These are phyloP conservation scores for Endocalyx cinctus DNA, from an alignment of 2,329 filamentous ascomycete genomes.

Conservation along the genomic window DNA sequence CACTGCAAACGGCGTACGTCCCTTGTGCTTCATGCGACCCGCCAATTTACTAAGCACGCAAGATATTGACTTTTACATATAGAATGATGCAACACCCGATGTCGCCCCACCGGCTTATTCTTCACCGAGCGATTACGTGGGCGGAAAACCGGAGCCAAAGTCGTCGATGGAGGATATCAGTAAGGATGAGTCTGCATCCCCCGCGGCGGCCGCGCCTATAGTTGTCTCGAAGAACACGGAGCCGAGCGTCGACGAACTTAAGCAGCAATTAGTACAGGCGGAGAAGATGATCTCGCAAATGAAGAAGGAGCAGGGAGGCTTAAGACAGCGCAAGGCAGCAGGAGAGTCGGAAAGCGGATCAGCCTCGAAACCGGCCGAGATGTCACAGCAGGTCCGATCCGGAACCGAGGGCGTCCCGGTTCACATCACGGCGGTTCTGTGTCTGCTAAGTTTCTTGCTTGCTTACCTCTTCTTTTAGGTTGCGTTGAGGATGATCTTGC, in stretches of 20 bases:
- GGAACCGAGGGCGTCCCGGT: conserved; percentile 78
- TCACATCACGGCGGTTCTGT: conserved; percentile 77
- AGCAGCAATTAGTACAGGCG: conserved; percentile 69
- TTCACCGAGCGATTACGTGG: conserved; percentile 35
- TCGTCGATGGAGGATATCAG: conserved; percentile 18
- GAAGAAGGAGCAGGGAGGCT: conserved; percentile 60
- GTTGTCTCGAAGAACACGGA: conserved; percentile 42
- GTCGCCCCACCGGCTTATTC: conserved; percentile 38
- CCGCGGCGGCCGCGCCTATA: conserved; percentile 38
- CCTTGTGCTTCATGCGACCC: too few species aligned
- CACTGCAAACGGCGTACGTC: conserved; percentile 37
- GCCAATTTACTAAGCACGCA: too few species aligned
- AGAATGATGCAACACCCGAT: conserved; percentile 40
- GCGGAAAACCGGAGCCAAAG: conserved; percentile 29
- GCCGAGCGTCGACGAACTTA: conserved; percentile 54
- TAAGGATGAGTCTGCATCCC: conserved; percentile 22
- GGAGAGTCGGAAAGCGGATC: conserved; percentile 47
- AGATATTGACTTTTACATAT: too few species aligned
- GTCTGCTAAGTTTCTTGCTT: conserved; percentile 84
- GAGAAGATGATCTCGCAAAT: conserved; percentile 68
- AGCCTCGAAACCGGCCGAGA: conserved; percentile 33
- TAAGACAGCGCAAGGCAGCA: conserved; percentile 74
- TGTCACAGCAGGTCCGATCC: conserved; percentile 50
- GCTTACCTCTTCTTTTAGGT: conserved; percentile 92
- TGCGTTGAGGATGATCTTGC: conserved; percentile 9